Evolutionary conservation across 129 eudicot species (phyloP).

Genomic region (Flaveria trinervia): DNA sequence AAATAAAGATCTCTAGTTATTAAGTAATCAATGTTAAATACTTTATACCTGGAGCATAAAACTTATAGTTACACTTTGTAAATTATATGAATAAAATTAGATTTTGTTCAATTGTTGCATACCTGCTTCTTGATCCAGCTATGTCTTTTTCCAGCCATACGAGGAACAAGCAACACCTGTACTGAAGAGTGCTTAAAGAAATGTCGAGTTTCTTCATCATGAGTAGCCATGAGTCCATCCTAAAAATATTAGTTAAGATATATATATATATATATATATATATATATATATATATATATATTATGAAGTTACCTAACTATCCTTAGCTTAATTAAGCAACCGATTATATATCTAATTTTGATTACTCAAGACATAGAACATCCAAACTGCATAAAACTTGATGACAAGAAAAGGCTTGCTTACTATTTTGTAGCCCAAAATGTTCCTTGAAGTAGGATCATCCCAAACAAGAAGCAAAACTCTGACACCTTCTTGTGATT

Average conservation of each 20-base stretch:
- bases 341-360: not conserved
- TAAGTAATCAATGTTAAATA: slow-evolving; percentile 14
- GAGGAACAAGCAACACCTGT: slow-evolving; percentile 88
- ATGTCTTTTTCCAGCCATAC: slow-evolving; percentile 86
- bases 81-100: not conserved
- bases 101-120: slow-evolving; percentile 10
- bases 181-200: slow-evolving; percentile 93
- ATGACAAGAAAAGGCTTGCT: slow-evolving; percentile 41
- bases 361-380: not conserved
- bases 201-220: slow-evolving; percentile 96
- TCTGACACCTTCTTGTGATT: slow-evolving; percentile 97
- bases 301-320: not conserved
- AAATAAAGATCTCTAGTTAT: not conserved
- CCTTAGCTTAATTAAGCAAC: slow-evolving; percentile 18
- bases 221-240: slow-evolving; percentile 98
- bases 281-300: not conserved
- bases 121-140: slow-evolving; percentile 90
- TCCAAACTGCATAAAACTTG: not conserved
- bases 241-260: slow-evolving; percentile 25
- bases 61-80: not conserved
- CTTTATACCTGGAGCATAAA: slow-evolving; percentile 9
- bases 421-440: slow-evolving; percentile 90
- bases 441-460: slow-evolving; percentile 96
- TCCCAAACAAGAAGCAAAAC: slow-evolving; percentile 98
- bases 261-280: too few species aligned